A percentile compares a stretch with the other conserved stretches of the same genome.
phyloP scores from a whole-genome alignment of 495 filamentous ascomycete species.

The Penicillium parvum region DNA sequence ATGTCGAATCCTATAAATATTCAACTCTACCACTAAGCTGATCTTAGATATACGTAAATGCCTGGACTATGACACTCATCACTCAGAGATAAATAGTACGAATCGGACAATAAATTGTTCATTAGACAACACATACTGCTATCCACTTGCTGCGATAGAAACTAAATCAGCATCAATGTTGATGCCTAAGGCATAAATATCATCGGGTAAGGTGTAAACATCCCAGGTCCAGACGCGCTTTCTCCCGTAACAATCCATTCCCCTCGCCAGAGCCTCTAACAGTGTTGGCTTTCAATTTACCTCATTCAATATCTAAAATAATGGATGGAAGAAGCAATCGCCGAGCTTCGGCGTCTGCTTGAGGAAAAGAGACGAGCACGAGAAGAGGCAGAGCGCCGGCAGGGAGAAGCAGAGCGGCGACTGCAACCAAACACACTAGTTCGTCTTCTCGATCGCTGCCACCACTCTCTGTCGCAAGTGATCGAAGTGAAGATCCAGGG shows the following conservation, averaged over 20 bases:
- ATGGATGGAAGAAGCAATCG: constrained; percentile 22
- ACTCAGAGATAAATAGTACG: too few species aligned
- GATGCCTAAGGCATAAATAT: too few species aligned
- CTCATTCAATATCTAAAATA: constrained; percentile 8
- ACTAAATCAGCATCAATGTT: too few species aligned
- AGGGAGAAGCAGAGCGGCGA: constrained; percentile 16
- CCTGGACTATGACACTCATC: too few species aligned
- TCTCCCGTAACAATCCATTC: too few species aligned
- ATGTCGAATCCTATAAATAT: too few species aligned
- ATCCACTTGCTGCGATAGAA: too few species aligned
- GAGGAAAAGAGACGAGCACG: constrained; percentile 12
- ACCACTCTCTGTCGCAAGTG: constrained; percentile 22
- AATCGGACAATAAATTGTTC: too few species aligned
- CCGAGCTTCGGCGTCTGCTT: constrained; percentile 22
- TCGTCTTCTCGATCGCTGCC: constrained; percentile 21
- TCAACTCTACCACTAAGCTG: background rate
- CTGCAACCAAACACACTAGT: constrained; percentile 18
- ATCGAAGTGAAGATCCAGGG: constrained; percentile 26
- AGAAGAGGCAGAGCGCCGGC: constrained; percentile 9
- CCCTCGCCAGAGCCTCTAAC: too few species aligned
- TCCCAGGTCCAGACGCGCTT: too few species aligned
- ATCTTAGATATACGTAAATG: background rate
- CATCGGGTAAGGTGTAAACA: too few species aligned
- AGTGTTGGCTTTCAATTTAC: constrained; percentile 7
- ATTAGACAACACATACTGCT: too few species aligned